Evolutionary conservation across 805 yeast species (phyloP).

Genomic region (Pichia gijzeniarum): DNA sequence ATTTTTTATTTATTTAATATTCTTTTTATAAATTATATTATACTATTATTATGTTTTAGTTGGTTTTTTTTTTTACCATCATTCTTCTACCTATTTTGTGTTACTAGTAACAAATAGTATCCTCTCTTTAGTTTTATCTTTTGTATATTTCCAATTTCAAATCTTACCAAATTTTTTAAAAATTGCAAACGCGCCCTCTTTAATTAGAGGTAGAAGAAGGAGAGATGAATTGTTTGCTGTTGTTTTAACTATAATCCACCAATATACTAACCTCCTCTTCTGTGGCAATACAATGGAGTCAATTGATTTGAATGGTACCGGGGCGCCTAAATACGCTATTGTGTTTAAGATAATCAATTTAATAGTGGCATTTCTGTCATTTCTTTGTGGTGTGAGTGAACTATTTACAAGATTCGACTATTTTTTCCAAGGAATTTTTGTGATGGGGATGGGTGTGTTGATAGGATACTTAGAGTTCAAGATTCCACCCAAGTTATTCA

Average conservation of each 20-base stretch:
- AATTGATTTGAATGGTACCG: slow-evolving; percentile 40
- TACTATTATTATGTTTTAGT: too few relatives aligned
- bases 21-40: background rate
- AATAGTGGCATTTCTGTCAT: slow-evolving; percentile 47
- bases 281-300: slow-evolving; percentile 28
- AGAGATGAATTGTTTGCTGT: too few relatives aligned
- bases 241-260: too few relatives aligned
- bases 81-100: too few relatives aligned
- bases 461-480: slow-evolving; percentile 43
- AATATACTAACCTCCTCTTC: too few relatives aligned
- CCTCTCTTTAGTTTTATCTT: background rate
- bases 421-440: slow-evolving; percentile 54
- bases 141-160: background rate
- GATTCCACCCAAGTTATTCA: slow-evolving; percentile 54
- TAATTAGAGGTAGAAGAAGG: background rate
- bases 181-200: too few relatives aligned
- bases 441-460: slow-evolving; percentile 47
- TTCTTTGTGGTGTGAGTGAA: slow-evolving; percentile 44
- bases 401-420: slow-evolving; percentile 34
- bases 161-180: too few relatives aligned
- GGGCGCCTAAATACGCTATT: slow-evolving; percentile 25
- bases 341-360: slow-evolving; percentile 48
- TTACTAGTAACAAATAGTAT: too few relatives aligned
- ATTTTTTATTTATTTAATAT: background rate
- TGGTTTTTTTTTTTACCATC: background rate